These are phyloP conservation scores for Suillus subaureus DNA, from an alignment of 768 basidiomycete genomes.

Conservation along the genomic window DNA sequence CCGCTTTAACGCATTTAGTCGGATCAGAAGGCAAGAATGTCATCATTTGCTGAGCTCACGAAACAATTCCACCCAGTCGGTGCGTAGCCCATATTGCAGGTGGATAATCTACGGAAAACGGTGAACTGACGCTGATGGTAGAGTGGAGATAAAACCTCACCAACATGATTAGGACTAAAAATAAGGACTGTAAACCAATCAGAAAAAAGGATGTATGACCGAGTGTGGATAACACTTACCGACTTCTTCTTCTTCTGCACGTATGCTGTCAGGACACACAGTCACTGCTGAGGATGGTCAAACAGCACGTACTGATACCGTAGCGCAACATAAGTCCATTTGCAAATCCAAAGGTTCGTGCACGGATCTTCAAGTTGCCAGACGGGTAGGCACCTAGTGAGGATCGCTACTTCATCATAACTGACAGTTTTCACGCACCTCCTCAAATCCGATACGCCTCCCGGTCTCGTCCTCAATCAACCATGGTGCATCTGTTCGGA, in stretches of 20 bases:
- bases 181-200: constrained; percentile 50
- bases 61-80: constrained; percentile 59
- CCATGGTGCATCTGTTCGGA: constrained; percentile 50
- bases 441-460: constrained; percentile 43
- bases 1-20: constrained; percentile 16
- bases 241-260: constrained; percentile 50
- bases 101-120: constrained; percentile 48
- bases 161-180: constrained; percentile 65
- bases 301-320: constrained; percentile 43
- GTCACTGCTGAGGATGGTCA: not conserved
- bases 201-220: not conserved
- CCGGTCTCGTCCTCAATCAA: constrained; percentile 63
- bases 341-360: constrained; percentile 53
- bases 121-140: constrained; percentile 6
- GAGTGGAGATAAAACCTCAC: constrained; percentile 34
- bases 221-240: constrained; percentile 37
- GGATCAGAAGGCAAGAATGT: not conserved
- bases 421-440: constrained; percentile 39
- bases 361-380: constrained; percentile 33
- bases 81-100: constrained; percentile 62
- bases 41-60: constrained; percentile 39
- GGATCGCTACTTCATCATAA: not conserved
- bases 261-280: not conserved
- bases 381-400: not conserved
- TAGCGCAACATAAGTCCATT: constrained; percentile 53